phyloP scores from a whole-genome alignment of 768 basidiomycete species.

The Tubosaeta sp. region DNA sequence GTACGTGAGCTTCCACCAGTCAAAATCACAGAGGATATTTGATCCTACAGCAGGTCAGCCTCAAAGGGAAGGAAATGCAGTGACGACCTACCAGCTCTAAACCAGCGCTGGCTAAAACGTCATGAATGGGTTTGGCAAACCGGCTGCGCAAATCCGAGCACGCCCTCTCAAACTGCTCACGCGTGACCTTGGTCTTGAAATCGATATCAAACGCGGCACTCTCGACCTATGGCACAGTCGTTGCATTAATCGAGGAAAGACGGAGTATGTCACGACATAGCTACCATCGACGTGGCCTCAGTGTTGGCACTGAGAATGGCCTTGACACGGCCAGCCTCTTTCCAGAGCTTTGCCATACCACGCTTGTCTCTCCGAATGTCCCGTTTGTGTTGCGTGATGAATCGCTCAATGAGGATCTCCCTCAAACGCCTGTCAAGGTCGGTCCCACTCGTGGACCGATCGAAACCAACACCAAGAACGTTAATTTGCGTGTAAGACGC shows the following conservation, averaged over 20 bases:
- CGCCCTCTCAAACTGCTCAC: constrained; percentile 72
- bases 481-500: constrained; percentile 63
- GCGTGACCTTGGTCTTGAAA: constrained; percentile 72
- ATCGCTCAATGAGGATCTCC: constrained; percentile 72
- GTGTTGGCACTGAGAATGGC: constrained; percentile 89
- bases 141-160: constrained; percentile 60
- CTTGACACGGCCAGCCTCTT: constrained; percentile 90
- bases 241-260: neutral
- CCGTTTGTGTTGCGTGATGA: constrained; percentile 65
- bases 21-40: constrained; percentile 87
- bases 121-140: constrained; percentile 69
- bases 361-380: constrained; percentile 70
- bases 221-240: constrained; percentile 58
- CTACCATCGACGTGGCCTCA: constrained; percentile 69
- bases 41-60: constrained; percentile 43
- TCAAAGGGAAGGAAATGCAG: neutral
- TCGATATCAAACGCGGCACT: constrained; percentile 88
- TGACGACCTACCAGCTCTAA: constrained; percentile 53
- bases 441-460: constrained; percentile 72
- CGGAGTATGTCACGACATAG: constrained; percentile 14
- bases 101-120: constrained; percentile 65
- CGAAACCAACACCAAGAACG: constrained; percentile 79
- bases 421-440: constrained; percentile 80
- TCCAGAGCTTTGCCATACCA: constrained; percentile 91
- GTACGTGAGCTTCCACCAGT: constrained; percentile 87